phyloP scores from a whole-genome alignment of 345 rosid genomes.

The Brassica napus region Da-Ae NC_063451.1:28338501-28339000 shows the following conservation, averaged over 20 bases:
- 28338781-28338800: background rate
- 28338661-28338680: background rate
- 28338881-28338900: background rate
- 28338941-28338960: background rate
- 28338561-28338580: slow-evolving; percentile 22
- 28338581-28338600: background rate
- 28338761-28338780: background rate
- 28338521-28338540: slow-evolving; percentile 26
- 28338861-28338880: background rate
- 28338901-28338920: slow-evolving; percentile 17
- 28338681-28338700: slow-evolving; percentile 38
- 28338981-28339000: slow-evolving; percentile 47
- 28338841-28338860: background rate
- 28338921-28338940: background rate
- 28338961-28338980: slow-evolving; percentile 28
- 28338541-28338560: background rate
- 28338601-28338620: slow-evolving; percentile 34
- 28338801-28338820: slow-evolving; percentile 39
- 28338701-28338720: slow-evolving; percentile 42
- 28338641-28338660: background rate
- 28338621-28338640: background rate
- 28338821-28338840: slow-evolving; percentile 8
- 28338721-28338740: slow-evolving; percentile 37
- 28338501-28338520: slow-evolving; percentile 20
- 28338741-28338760: background rate